These are phyloP conservation scores for Fusarium sp. DNA, from an alignment of 2,329 filamentous ascomycete genomes.

Conservation along the genomic window DNA sequence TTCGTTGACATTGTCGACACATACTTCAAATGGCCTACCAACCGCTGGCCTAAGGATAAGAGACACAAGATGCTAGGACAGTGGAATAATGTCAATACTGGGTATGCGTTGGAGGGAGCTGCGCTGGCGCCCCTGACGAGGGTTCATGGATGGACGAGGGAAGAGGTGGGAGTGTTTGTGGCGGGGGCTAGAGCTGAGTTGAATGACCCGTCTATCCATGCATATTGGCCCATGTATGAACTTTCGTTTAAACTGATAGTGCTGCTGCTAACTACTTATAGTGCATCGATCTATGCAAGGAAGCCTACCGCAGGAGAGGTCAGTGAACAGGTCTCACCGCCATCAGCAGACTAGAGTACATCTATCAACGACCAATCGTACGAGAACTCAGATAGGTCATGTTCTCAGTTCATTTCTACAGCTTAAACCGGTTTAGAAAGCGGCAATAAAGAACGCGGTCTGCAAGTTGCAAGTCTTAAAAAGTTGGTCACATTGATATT, in stretches of 20 bases:
- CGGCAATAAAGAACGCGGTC: no score
- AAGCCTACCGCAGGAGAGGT: neutral
- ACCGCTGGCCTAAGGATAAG: conserved; percentile 15
- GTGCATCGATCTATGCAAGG: conserved; percentile 2
- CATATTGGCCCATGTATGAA: conserved; percentile 22
- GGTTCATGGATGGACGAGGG: conserved; percentile 12
- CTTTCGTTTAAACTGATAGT: no score
- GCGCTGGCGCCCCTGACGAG: conserved; percentile 21
- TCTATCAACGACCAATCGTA: no score
- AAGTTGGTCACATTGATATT: no score
- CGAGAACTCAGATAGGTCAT: no score
- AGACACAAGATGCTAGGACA: conserved; percentile 17
- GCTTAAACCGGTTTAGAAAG: no score
- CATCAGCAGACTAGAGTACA: neutral
- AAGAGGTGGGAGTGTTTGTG: conserved; percentile 15
- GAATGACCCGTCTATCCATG: conserved; percentile 12
- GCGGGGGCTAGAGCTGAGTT: conserved; percentile 9
- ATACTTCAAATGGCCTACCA: conserved; percentile 21
- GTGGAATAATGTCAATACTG: conserved; percentile 19
- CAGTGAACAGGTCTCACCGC: neutral
- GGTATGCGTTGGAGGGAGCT: conserved; percentile 1
- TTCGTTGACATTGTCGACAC: conserved; percentile 22
- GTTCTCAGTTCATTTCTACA: no score
- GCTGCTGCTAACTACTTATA: neutral
- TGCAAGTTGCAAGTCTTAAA: no score